These are phyloP conservation scores for Xylaria grammica DNA, from an alignment of 495 filamentous ascomycete genomes.

Conservation along the genomic window DNA sequence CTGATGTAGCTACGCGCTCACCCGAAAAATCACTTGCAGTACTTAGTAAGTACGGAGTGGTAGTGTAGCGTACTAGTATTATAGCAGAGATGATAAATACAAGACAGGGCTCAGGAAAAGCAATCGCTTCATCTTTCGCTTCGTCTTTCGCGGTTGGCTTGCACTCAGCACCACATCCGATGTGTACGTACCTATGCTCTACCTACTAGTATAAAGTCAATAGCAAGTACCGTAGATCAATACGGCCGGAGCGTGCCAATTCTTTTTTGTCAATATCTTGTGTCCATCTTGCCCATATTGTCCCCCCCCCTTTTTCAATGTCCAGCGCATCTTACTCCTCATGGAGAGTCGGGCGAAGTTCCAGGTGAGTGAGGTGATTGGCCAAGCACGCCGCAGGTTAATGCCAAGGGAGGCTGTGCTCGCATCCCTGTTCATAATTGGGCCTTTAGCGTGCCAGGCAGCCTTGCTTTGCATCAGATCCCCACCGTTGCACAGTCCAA, in stretches of 20 bases:
- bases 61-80: too few relatives aligned
- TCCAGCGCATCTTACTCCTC: conserved; percentile 3
- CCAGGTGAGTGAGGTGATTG: not conserved
- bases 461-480: conserved; percentile 11
- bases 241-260: not conserved
- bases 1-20: too few relatives aligned
- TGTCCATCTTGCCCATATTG: not conserved
- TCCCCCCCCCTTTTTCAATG: conserved; percentile 7
- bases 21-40: too few relatives aligned
- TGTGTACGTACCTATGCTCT: too few relatives aligned
- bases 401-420: conserved; percentile 24
- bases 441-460: not conserved
- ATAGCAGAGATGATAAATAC: too few relatives aligned
- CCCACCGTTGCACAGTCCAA: not conserved
- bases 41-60: too few relatives aligned
- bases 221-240: too few relatives aligned
- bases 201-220: too few relatives aligned
- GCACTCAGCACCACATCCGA: too few relatives aligned
- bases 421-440: conserved; percentile 4
- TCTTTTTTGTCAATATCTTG: too few relatives aligned
- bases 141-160: not conserved
- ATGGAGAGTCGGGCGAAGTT: not conserved
- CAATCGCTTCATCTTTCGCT: too few relatives aligned
- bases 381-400: not conserved
- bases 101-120: too few relatives aligned